These are phyloP conservation scores for Lachnellula suecica DNA, from an alignment of 2,329 filamentous ascomycete species.

Conservation along the genomic window DNA sequence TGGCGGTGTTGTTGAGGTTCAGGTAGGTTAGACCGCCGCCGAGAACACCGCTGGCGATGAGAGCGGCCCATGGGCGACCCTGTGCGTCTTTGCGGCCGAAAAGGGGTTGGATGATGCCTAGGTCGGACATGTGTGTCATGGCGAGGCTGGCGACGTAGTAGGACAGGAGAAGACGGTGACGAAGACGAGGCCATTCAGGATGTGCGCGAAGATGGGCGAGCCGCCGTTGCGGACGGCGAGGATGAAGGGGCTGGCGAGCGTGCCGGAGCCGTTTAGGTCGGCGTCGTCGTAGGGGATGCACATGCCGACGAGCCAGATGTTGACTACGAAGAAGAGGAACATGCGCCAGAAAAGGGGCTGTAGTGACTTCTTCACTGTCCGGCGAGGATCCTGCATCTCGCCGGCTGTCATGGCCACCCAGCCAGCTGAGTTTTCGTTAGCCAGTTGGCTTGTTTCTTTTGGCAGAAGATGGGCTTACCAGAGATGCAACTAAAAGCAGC, in stretches of 20 bases:
- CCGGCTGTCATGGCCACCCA: slow-evolving; percentile 58
- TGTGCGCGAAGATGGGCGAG: slow-evolving; percentile 45
- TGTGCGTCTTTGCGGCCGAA: slow-evolving; percentile 55
- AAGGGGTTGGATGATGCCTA: slow-evolving; percentile 52
- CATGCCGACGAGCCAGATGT: slow-evolving; percentile 40
- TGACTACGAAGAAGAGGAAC: slow-evolving; percentile 41
- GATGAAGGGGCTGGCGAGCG: slow-evolving; percentile 41
- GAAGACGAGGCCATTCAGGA: slow-evolving; percentile 50
- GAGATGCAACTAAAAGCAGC: slow-evolving; percentile 58
- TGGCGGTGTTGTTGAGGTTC: slow-evolving; percentile 40
- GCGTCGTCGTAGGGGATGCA: slow-evolving; percentile 35
- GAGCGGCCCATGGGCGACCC: slow-evolving; percentile 54
- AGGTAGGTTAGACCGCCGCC: slow-evolving; percentile 60
- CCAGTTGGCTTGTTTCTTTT: background rate
- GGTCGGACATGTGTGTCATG: slow-evolving; percentile 46
- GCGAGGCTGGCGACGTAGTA: slow-evolving; percentile 49
- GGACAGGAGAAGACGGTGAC: slow-evolving; percentile 48
- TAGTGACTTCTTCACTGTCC: slow-evolving; percentile 39
- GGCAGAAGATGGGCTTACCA: slow-evolving; percentile 39
- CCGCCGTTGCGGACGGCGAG: slow-evolving; percentile 49
- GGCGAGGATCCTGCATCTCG: slow-evolving; percentile 53
- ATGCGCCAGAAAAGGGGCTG: slow-evolving; percentile 44
- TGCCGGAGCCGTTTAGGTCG: slow-evolving; percentile 21
- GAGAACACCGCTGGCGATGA: slow-evolving; percentile 42
- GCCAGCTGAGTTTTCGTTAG: too few relatives aligned